Base-by-base conservation (phyloP, 192 early-diverging fungal genomes). In the Mycoemilia scoparia region DNA sequence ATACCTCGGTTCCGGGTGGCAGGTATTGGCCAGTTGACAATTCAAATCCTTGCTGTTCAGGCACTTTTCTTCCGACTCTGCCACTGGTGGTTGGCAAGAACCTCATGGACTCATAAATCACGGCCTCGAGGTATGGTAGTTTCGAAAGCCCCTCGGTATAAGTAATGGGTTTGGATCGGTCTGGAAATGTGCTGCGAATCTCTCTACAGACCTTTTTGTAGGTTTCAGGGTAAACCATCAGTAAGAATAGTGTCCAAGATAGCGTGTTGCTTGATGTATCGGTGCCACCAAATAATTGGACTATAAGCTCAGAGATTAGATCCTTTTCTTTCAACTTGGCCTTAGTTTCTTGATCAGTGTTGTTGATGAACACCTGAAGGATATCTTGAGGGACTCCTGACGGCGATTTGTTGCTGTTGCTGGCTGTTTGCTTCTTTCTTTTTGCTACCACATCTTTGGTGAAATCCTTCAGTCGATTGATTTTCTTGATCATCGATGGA, bases 171-270 rank as follows among this genome's bases (percentile, higher is more conserved):
- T 4, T 10, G 4, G 13, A 5, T 7, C 15, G 1, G 3, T 4
- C 17, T 2, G 45, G 35, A 20, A 43, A 54, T 0, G 8, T 7
- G 0, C 5, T 8, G n/a, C 51, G 50, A 0, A 60, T 20, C 25
- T 60, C 51, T 7, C 3, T 3, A 1, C 34, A 29, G 0, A 29
- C 42, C 1, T 17, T 3, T 0, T 19, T 4, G 21, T 41, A 41
- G 20, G 35, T 34, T 0, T 49, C 38, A 0, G 51, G 57, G n/a
- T 60, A 46, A 0, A 60, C 32, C 28, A 54, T 31, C 0, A 60
- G 20, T 19, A 60, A 27, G 7, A 54, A 51, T 2, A 49, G 4
- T 0, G 57, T 49, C 57, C 51, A 60, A 12, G 42, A 46, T 18
- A 60, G 38, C 15, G 34, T 36, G 15, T 19, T 36, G 6, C 7